phyloP scores from a whole-genome alignment of 805 yeast genomes.

The Hanseniaspora clermontiae region DNA sequence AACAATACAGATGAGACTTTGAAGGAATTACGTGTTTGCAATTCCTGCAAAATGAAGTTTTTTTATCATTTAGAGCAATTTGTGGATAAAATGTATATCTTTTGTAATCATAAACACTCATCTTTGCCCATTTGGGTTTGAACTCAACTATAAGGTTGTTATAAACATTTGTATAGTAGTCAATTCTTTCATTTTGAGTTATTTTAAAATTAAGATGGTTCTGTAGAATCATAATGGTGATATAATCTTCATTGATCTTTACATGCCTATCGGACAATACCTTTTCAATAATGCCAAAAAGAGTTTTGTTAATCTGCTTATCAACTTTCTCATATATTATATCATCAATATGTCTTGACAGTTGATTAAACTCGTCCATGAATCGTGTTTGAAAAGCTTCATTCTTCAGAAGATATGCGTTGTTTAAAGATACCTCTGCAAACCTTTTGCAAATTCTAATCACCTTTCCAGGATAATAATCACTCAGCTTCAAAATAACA shows the following conservation, averaged over 20 bases:
- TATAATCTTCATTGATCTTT: not conserved
- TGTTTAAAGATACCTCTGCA: not conserved
- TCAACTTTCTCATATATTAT: not conserved
- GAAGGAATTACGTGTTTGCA: not conserved
- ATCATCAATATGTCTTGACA: not conserved
- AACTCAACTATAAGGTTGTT: not conserved
- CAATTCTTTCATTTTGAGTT: not conserved
- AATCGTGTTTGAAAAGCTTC: not conserved
- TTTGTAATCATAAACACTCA: not conserved
- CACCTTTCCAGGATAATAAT: not conserved
- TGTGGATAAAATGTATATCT: not conserved
- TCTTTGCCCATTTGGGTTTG: conserved; percentile 9
- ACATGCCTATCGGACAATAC: not conserved
- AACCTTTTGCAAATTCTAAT: conserved; percentile 6
- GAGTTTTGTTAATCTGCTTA: not conserved
- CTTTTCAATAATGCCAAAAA: not conserved
- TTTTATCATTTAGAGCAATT: no score
- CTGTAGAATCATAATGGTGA: not conserved
- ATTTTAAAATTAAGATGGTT: not conserved
- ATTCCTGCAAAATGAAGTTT: conserved; percentile 1
- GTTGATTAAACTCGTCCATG: not conserved
- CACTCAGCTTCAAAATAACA: not conserved
- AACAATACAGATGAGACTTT: not conserved
- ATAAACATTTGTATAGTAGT: conserved; percentile 7
- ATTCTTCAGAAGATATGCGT: not conserved